Base-by-base conservation (phyloP, 805 yeast genomes). In the Sungouiella thailandica region DNA sequence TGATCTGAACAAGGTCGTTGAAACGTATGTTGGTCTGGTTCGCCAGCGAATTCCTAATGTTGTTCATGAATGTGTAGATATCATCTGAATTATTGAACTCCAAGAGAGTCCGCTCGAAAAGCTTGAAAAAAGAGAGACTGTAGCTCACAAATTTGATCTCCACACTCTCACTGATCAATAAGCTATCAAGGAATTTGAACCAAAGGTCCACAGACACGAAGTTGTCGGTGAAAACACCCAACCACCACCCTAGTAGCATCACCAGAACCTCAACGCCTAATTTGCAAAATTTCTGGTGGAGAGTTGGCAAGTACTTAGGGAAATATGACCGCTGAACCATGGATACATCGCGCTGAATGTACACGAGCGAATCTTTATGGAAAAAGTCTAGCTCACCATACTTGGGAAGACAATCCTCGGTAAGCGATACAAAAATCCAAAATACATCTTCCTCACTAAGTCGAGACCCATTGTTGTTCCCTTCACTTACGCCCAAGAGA, bases 191-290 rank as follows among this genome's bases (percentile, higher is more conserved):
- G 7, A 76, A 51, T 30, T 72, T 59, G 49, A 74, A 70, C 55
- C 78, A 64, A 2, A 70, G 58, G 20, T 76, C 78, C 1, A 71
- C 58, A 1, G 74, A 69, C n/a, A 73, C 47, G 23, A 73, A 61
- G 29, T 65, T 48, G 25, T 61, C 79, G 0, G 76, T 68, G 47
- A 74, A 76, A 19, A 77, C 51, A 7, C 76, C 62, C 11, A 76
- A 57, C 60, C 78, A 74, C 82, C 82, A 76, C 38, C 72, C 71
- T 46, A 74, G 63, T 9, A 78, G 65, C 16, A 75, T 62, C 12
- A 72, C 62, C 28, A 72, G 76, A 2, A 71, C 43, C 32, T 74
- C 74, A 22, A 76, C 64, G 2, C 57, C 58, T 4, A 60, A 41
- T 0, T 29, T 33, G 3, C 31, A 15, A 18, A 67, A 58, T 37